Evolutionary conservation across 129 eudicot genomes (phyloP), one percentile per base, ranked within the genome.

Genomic region (Smallanthus sonchifolius): DNA sequence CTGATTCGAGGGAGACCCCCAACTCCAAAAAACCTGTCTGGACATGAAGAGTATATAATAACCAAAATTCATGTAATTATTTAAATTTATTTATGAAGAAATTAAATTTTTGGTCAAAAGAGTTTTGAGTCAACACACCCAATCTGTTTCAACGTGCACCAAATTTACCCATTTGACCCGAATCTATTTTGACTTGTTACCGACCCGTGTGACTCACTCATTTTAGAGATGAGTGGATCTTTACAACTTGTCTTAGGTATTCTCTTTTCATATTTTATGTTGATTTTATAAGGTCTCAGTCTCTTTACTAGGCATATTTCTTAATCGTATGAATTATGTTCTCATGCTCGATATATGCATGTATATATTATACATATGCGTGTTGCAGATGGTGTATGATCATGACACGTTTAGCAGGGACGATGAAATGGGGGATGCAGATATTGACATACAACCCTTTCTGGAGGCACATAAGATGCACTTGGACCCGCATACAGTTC

Each of bases 401-500:
- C 86, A 87, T 61, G 92, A 87, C 81, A 79, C 78, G 0, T 87
- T 87, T 72, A 81, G 79, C 62, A 68, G 49, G 75, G 92, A 87
- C 56, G 92, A 87, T 62, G 86, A 87, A 0, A 87, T 87, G 92
- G 92, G 92, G 70, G 88, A 87, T 44, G 88, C 92, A 10, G 77
- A 73, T 15, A 68, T 87, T 28, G 78, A 75, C 71, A 76, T 87
- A 66, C 77, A 73, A 45, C 62, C 83, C 5, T 87, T 81, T 76
- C 16, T 79, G 16, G 86, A 79, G 11, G 84, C 81, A 15, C 68
- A 78, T 16, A 84, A 69, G 59, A 78, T 43, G 80, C 67, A 70
- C 24, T 59, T 42, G 78, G 78, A 70, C 19, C 38, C 74, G 6
- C 7, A 39, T 54, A 59, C 77, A 11, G 57, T 78, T 28, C 86